Base-by-base conservation (phyloP, 2,329 filamentous ascomycete genomes). In the Lomentospora prolificans region DNA sequence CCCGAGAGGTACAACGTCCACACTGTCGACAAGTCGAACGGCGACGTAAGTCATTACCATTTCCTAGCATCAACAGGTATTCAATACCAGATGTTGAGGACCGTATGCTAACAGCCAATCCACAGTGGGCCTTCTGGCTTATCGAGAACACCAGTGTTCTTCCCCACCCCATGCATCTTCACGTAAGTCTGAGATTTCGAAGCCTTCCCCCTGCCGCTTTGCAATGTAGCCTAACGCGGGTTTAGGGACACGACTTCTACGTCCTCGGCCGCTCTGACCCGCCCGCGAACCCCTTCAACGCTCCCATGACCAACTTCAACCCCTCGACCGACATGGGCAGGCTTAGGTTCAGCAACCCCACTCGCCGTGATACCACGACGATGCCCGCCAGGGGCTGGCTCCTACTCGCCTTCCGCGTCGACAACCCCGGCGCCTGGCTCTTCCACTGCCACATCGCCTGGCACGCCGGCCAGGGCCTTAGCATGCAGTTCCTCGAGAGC, bases 391-490 rank as follows among this genome's bases (percentile, higher is more conserved):
- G 61, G 8, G 76, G 77, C 0, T 74, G 74, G 63, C 55, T 78
- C 3, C 72, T 77, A n/a, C 66, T 81, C 55, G 76, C 74, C 2
- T 75, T 78, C 59, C 65, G 75, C 61, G 70, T 71, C 0, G 69
- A 73, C 56, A 81, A 80, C 63, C 74, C 77, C 1, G 78, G 68
- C 69, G 78, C 59, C 60, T 80, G 77, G 76, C 69, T 74, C 3
- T 72, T 79, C 61, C 77, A 80, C 66, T 80, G 77, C 64, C 77
- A 80, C 65, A 76, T 79, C 53, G 75, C 74, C 3, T 83, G 79
- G 79, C 80, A 83, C 62, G 73, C 75, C 1, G 76, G 75, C 1
- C 72, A 72, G 7, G 80, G 80, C 3, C 71, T 82, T 51, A 69
- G 79, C 9, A 61, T 75, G 30, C 75, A 80, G 62, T 76, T 82